Conservation (phyloP, 1,284 basidiomycete genomes). For the Leccinum proliferum region DNA sequence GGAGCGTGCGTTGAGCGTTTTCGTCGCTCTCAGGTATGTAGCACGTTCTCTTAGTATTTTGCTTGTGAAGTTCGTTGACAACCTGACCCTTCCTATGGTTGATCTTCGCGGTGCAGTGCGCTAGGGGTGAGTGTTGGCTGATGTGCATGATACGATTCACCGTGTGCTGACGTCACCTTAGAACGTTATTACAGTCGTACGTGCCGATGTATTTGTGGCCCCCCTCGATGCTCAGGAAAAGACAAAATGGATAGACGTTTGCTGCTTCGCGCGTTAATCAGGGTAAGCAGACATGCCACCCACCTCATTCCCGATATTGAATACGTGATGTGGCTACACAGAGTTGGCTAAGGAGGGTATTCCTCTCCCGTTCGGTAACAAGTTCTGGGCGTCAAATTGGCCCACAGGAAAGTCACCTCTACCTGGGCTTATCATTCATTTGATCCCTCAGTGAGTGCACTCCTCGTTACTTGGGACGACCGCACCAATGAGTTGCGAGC, state of each 20-base stretch:
- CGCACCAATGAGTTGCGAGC: neutral
- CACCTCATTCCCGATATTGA: neutral
- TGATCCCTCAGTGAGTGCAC: constrained; percentile 28
- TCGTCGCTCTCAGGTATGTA: constrained; percentile 46
- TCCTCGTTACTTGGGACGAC: neutral
- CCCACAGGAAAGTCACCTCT: constrained; percentile 35
- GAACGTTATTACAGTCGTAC: constrained; percentile 33
- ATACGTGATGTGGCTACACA: neutral
- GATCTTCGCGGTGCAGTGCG: constrained; percentile 14
- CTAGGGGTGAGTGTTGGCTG: constrained; percentile 21
- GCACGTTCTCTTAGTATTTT: neutral
- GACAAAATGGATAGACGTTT: constrained; percentile 32
- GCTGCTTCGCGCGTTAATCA: constrained; percentile 42
- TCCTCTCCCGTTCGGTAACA: constrained; percentile 34
- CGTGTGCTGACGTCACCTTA: constrained; percentile 13
- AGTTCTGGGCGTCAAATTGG: constrained; percentile 37
- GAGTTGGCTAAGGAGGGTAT: constrained; percentile 40
- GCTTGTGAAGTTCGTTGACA: neutral
- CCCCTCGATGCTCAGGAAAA: neutral
- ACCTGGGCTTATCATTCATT: constrained; percentile 34
- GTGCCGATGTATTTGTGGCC: neutral
- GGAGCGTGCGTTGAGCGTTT: constrained; percentile 42
- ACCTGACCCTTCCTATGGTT: neutral
- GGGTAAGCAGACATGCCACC: constrained; percentile 19
- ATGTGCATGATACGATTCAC: neutral